phyloP scores from a whole-genome alignment of 306 rosid genomes.

The Bauhinia variegata region DNA sequence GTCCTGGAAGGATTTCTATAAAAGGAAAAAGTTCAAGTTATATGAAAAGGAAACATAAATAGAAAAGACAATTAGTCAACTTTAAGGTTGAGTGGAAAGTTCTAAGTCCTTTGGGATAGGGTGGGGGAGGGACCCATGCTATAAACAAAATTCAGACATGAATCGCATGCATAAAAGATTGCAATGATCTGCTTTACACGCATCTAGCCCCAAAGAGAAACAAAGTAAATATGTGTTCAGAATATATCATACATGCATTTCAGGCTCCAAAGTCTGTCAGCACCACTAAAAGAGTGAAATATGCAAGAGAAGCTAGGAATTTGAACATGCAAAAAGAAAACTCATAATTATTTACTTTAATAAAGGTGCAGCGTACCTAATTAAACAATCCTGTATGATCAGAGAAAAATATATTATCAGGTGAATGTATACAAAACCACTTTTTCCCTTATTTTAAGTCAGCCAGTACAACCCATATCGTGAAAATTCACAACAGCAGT shows the following conservation, averaged over 20 bases:
- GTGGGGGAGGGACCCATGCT: constrained; percentile 14
- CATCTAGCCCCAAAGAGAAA: constrained; percentile 6
- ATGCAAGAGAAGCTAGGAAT: constrained; percentile 5
- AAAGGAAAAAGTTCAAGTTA: constrained; percentile 43
- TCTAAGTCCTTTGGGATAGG: background rate
- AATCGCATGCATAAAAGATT: constrained; percentile 9
- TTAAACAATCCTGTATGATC: too few relatives aligned
- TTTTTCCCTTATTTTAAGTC: too few relatives aligned
- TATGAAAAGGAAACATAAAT: constrained; percentile 14
- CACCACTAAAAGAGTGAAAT: constrained; percentile 25
- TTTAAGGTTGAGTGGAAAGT: background rate
- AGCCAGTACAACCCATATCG: too few relatives aligned
- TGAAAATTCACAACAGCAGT: background rate
- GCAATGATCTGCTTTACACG: background rate
- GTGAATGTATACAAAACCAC: too few relatives aligned
- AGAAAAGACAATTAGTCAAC: constrained; percentile 28
- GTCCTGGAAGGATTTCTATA: constrained; percentile 93
- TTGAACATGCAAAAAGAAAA: constrained; percentile 19
- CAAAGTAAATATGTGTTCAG: constrained; percentile 9
- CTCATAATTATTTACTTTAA: background rate
- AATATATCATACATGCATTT: constrained; percentile 18
- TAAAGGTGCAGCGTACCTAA: too few relatives aligned
- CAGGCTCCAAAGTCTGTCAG: background rate
- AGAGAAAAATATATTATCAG: too few relatives aligned
- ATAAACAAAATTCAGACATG: constrained; percentile 16